phyloP scores from a whole-genome alignment of 345 rosid genomes.

The Syzygium jambos region DNA sequence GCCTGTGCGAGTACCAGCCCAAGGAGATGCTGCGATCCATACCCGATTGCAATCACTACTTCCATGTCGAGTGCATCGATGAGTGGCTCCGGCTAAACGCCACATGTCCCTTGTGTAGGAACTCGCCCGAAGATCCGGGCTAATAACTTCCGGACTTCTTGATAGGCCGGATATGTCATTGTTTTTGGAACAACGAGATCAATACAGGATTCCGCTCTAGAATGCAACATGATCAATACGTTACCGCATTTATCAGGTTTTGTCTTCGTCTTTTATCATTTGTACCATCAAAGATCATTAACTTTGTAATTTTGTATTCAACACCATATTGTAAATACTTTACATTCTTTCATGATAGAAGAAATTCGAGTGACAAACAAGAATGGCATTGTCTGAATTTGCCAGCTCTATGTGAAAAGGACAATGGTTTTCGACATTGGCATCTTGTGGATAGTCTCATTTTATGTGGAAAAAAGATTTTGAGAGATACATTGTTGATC shows the following conservation, averaged over 20 bases:
- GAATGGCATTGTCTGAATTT: neutral
- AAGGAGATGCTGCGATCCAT: constrained; percentile 9
- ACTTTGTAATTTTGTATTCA: neutral
- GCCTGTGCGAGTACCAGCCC: constrained; percentile 10
- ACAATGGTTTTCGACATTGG: neutral
- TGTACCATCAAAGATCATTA: neutral
- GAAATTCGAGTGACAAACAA: neutral
- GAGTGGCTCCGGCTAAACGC: constrained; percentile 8
- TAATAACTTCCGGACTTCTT: neutral
- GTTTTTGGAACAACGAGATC: neutral
- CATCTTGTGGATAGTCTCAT: neutral
- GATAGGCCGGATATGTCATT: neutral
- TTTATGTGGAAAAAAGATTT: neutral
- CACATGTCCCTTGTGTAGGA: constrained; percentile 11
- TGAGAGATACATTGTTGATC: neutral
- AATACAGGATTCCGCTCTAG: neutral
- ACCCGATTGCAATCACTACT: constrained; percentile 12
- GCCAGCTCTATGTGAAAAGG: neutral
- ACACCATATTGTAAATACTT: neutral
- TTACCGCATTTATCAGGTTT: neutral
- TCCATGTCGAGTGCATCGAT: constrained; percentile 8
- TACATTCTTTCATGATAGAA: neutral
- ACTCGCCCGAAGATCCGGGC: neutral
- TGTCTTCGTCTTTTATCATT: neutral
- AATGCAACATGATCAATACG: neutral